Evolutionary conservation across 2,329 filamentous ascomycete genomes (phyloP).

Genomic region (Aspergillus novofumigatus): DNA sequence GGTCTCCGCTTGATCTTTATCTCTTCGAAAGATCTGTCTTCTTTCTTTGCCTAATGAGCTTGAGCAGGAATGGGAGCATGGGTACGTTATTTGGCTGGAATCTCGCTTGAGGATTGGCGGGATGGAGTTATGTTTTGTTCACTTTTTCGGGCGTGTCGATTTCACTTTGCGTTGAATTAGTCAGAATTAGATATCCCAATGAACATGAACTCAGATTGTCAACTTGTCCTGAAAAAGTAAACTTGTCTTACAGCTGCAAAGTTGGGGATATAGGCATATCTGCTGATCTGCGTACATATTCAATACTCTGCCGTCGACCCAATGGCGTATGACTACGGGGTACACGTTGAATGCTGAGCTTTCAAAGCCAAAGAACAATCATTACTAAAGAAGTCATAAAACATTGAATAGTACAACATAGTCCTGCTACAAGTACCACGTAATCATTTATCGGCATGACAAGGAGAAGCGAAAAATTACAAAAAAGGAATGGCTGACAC

Average conservation of each 20-base stretch:
- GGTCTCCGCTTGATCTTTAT: slow-evolving; percentile 5
- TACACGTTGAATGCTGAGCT: not conserved
- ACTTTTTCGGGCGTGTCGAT: not conserved
- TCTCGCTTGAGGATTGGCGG: slow-evolving; percentile 5
- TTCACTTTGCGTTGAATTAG: slow-evolving; percentile 4
- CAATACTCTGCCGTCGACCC: not conserved
- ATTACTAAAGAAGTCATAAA: not conserved
- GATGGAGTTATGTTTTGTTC: slow-evolving; percentile 13
- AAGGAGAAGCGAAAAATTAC: not conserved
- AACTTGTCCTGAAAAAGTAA: not conserved
- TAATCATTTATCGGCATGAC: not conserved
- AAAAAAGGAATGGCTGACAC: not conserved
- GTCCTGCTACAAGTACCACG: slow-evolving; percentile 7
- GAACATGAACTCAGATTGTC: slow-evolving; percentile 5
- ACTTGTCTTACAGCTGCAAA: not conserved
- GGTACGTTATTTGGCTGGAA: slow-evolving; percentile 9
- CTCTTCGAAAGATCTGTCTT: slow-evolving; percentile 1
- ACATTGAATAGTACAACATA: slow-evolving; percentile 1
- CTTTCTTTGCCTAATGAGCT: not conserved
- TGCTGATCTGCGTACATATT: too few relatives aligned
- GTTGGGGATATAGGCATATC: too few relatives aligned
- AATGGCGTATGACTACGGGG: not conserved
- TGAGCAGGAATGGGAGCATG: slow-evolving; percentile 5
- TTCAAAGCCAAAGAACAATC: not conserved
- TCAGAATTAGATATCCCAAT: slow-evolving; percentile 17